phyloP scores from a whole-genome alignment of 1,284 basidiomycete genomes.

The Microbotryum violaceum region DNA sequence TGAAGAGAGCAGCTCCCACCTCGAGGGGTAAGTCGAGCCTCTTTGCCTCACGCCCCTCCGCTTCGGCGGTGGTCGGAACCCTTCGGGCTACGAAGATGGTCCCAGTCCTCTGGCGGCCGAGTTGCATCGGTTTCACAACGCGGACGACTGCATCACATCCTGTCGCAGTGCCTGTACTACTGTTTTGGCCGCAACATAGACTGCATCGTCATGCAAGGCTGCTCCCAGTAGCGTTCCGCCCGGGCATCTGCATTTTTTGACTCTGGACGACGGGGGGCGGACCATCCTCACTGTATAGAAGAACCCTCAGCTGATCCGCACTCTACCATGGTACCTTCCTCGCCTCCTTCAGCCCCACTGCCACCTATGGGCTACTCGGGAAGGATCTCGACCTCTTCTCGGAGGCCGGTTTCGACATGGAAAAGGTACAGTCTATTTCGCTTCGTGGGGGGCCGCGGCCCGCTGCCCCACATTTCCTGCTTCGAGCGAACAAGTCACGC shows the following conservation, averaged over 20 bases:
- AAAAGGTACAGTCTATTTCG: constrained; percentile 36
- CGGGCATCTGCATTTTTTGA: too few species aligned
- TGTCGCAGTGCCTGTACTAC: not conserved
- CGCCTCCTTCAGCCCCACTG: not conserved
- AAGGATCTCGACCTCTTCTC: constrained; percentile 96
- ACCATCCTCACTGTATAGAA: too few species aligned
- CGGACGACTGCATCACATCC: not conserved
- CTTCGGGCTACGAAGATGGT: not conserved
- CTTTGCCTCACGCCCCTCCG: too few species aligned
- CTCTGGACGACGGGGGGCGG: not conserved
- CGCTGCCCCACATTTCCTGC: not conserved
- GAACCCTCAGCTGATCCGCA: constrained; percentile 3
- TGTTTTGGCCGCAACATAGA: too few species aligned
- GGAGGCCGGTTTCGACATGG: constrained; percentile 97
- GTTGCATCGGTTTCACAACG: not conserved
- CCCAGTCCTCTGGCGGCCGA: not conserved
- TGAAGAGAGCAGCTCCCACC: constrained; percentile 17
- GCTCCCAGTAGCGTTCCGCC: not conserved
- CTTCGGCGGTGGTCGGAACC: too few species aligned
- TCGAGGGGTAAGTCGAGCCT: not conserved
- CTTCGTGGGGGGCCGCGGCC: constrained; percentile 21
- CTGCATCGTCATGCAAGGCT: too few species aligned
- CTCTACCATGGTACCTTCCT: too few species aligned
- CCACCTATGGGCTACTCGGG: constrained; percentile 54
- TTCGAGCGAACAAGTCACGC: not conserved